These are phyloP conservation scores for Wilcoxina mikolae DNA, from an alignment of 495 filamentous ascomycete species.

Conservation along the genomic window DNA sequence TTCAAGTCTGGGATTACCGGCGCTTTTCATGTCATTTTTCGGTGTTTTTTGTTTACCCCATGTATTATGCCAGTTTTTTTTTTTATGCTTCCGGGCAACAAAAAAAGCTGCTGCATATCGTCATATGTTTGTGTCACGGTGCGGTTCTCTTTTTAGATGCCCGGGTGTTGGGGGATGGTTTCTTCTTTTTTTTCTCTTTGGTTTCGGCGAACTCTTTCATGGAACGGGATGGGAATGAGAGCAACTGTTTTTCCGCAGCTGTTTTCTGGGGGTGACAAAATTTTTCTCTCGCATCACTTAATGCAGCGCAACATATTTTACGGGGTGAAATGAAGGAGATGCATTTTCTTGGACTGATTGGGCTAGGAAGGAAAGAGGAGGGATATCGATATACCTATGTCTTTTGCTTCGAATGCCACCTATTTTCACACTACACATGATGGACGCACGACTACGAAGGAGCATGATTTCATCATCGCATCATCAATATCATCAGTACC, in stretches of 20 bases:
- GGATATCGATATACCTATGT: background rate
- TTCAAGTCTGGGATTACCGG: background rate
- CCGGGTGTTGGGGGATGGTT: background rate
- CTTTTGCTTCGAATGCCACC: background rate
- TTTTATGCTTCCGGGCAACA: background rate
- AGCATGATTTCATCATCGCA: no score
- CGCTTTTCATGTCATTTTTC: background rate
- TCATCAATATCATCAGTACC: no score
- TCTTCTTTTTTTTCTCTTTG: background rate
- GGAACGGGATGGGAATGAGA: background rate
- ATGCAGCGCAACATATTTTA: background rate
- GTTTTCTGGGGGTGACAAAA: conserved; percentile 1
- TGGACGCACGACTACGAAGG: conserved; percentile 2
- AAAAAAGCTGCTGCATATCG: background rate
- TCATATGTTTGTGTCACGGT: background rate
- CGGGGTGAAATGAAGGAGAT: no score
- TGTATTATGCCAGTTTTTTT: background rate
- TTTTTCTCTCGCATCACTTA: background rate
- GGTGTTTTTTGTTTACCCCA: background rate
- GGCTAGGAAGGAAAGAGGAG: background rate
- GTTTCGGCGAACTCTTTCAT: background rate
- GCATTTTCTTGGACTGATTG: background rate
- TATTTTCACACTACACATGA: background rate
- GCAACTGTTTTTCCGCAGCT: background rate
- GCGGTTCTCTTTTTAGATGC: background rate